These are phyloP conservation scores for Leccinum griseonigrum DNA, from an alignment of 1,284 basidiomycete genomes.

Conservation along the genomic window DNA sequence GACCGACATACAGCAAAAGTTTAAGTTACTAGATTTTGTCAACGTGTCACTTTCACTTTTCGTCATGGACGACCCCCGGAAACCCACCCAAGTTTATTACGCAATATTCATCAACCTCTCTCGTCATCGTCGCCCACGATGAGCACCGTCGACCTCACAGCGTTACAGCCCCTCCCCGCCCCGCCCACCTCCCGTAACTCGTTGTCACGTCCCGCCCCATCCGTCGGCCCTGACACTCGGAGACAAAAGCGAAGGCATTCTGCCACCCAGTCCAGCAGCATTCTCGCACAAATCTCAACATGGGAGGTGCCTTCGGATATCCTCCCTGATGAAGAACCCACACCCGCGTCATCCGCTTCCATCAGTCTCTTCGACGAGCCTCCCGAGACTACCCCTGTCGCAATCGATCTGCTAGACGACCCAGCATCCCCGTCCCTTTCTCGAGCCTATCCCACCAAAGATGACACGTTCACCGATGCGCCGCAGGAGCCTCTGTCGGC, in stretches of 20 bases:
- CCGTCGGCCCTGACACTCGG: conserved; percentile 2
- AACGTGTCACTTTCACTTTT: conserved; percentile 15
- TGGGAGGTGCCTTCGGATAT: conserved; percentile 22
- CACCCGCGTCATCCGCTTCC: neutral
- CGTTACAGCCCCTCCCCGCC: neutral
- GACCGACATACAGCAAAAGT: neutral
- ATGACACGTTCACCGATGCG: neutral
- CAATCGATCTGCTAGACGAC: neutral
- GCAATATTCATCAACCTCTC: conserved; percentile 11
- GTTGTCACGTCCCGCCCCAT: no score
- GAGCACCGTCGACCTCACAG: conserved; percentile 18
- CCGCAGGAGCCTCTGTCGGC: conserved; percentile 51
- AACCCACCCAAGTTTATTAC: conserved; percentile 14
- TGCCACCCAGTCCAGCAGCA: neutral
- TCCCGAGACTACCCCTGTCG: neutral
- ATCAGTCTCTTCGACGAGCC: conserved; percentile 1
- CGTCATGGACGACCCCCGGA: conserved; percentile 13
- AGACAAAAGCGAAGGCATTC: conserved; percentile 21
- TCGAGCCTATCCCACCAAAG: neutral
- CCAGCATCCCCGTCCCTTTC: neutral
- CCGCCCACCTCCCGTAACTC: neutral
- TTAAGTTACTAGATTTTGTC: neutral
- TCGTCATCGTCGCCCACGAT: conserved; percentile 19
- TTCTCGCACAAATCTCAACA: conserved; percentile 16
- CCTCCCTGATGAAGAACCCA: neutral